A percentile compares a stretch with the other conserved stretches of the same genome.
Conservation (phyloP, 768 basidiomycete species). For the Boletellus ananas region DNA sequence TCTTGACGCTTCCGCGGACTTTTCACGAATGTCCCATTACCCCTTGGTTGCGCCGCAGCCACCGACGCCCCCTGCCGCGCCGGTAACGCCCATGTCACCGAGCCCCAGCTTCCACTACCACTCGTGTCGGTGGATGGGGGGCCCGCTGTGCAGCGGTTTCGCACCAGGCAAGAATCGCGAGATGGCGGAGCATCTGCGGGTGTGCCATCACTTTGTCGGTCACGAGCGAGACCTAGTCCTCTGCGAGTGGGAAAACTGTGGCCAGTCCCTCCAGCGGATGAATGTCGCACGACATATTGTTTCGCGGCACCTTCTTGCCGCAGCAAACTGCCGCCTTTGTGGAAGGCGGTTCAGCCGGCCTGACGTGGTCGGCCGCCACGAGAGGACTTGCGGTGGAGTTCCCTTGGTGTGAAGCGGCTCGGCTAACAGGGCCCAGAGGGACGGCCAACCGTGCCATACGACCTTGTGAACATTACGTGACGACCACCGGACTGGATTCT, state of each 20-base stretch:
- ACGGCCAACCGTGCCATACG: not conserved
- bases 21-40: not conserved
- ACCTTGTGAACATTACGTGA: not conserved
- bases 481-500: not conserved
- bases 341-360: slow-evolving; percentile 24
- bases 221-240: slow-evolving; percentile 25
- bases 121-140: slow-evolving; percentile 22
- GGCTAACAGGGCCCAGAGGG: not conserved
- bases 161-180: slow-evolving; percentile 30
- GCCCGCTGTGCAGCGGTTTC: slow-evolving; percentile 18
- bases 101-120: slow-evolving; percentile 9
- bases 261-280: slow-evolving; percentile 26
- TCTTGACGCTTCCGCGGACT: not conserved
- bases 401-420: not conserved
- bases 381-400: slow-evolving; percentile 17
- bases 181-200: slow-evolving; percentile 27
- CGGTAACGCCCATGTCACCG: not conserved
- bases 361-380: slow-evolving; percentile 27
- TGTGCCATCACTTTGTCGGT: slow-evolving; percentile 19
- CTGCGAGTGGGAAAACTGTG: slow-evolving; percentile 25
- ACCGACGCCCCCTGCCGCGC: slow-evolving; percentile 11
- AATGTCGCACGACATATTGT: slow-evolving; percentile 29
- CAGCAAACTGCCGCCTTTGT: slow-evolving; percentile 23
- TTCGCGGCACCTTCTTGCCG: slow-evolving; percentile 24
- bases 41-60: slow-evolving; percentile 9